Conservation (phyloP, 805 yeast genomes). For the Candida saitoana region DNA sequence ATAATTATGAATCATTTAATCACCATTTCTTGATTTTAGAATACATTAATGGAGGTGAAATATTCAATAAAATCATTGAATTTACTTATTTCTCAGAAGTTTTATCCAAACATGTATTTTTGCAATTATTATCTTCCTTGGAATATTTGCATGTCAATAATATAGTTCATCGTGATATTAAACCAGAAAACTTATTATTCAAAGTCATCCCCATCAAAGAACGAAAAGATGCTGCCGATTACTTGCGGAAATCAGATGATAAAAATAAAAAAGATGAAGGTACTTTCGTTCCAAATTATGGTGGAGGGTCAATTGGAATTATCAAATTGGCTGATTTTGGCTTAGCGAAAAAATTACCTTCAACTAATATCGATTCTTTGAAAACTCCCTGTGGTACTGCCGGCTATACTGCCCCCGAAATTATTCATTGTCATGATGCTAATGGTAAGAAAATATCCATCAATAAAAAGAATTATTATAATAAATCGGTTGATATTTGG, state of each 20-base stretch:
- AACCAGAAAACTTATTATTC: constrained; percentile 74
- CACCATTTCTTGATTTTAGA: constrained; percentile 66
- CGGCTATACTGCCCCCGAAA: constrained; percentile 74
- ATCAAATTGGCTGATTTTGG: constrained; percentile 72
- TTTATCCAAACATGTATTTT: constrained; percentile 65
- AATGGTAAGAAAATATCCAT: constrained; percentile 12
- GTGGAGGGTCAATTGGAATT: constrained; percentile 61
- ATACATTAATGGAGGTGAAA: constrained; percentile 72
- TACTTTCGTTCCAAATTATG: constrained; percentile 44
- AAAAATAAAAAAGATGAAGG: constrained; percentile 62
- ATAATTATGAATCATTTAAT: constrained; percentile 47
- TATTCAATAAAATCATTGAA: constrained; percentile 74
- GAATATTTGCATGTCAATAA: constrained; percentile 64
- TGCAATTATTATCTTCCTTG: constrained; percentile 67
- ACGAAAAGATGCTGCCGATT: constrained; percentile 23
- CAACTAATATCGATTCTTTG: constrained; percentile 24
- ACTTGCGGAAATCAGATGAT: constrained; percentile 52
- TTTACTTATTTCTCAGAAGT: constrained; percentile 74
- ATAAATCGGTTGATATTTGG: constrained; percentile 71
- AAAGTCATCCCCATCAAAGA: constrained; percentile 47
- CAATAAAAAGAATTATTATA: constrained; percentile 47
- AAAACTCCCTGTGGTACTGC: constrained; percentile 77
- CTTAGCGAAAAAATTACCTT: constrained; percentile 51
- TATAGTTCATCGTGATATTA: constrained; percentile 76
- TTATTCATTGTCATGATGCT: constrained; percentile 37